phyloP scores from a whole-genome alignment of 2,329 filamentous ascomycete genomes.

The Raffaelea albimanens region DNA sequence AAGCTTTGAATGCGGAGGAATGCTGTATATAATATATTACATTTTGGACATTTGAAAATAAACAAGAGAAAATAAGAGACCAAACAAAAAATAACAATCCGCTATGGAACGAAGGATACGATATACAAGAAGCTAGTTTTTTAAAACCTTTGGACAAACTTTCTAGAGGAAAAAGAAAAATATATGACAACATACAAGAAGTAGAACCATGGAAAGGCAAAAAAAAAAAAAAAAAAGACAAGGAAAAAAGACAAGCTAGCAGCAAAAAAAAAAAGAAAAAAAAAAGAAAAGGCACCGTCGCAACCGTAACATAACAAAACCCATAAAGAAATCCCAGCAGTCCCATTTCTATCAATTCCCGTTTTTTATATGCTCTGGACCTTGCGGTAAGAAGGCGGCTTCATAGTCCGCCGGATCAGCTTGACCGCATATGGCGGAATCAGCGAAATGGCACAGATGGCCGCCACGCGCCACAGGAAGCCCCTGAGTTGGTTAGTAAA shows the following conservation, averaged over 20 bases:
- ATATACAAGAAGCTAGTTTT: too few species aligned
- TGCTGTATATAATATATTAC: too few species aligned
- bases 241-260: not conserved
- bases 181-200: too few species aligned
- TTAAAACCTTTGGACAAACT: too few species aligned
- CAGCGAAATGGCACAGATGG: slow-evolving; percentile 70
- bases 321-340: not conserved
- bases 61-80: too few species aligned
- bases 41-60: too few species aligned
- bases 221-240: not conserved
- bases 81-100: too few species aligned
- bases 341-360: not conserved
- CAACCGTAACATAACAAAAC: slow-evolving; percentile 1
- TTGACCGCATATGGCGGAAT: slow-evolving; percentile 84
- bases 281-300: not conserved
- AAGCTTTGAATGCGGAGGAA: too few species aligned
- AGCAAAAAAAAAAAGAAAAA: not conserved
- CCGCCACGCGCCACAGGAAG: slow-evolving; percentile 80
- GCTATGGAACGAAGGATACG: too few species aligned
- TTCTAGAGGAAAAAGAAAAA: too few species aligned
- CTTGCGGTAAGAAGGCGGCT: slow-evolving; percentile 90
- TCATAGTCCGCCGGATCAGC: slow-evolving; percentile 72
- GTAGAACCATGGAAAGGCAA: not conserved
- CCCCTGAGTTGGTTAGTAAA: slow-evolving; percentile 39
- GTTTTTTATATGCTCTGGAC: slow-evolving; percentile 58